These are phyloP conservation scores for Ostreobium quekettii DNA, from an alignment of 139 green algal species.

Conservation along the genomic window DNA sequence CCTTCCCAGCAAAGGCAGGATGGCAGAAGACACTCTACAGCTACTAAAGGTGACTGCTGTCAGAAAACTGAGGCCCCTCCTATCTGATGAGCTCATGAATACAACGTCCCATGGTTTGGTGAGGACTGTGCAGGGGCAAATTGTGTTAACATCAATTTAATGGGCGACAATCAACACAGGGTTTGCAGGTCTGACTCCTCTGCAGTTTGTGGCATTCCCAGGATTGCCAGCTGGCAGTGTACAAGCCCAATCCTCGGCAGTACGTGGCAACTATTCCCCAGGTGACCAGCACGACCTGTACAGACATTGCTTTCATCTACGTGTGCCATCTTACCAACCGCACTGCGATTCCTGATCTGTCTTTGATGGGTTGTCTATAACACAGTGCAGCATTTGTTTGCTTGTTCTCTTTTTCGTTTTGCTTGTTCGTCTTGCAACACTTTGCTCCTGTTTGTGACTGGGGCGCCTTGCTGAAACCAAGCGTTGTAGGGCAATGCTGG, in stretches of 20 bases:
- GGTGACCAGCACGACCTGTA: no score
- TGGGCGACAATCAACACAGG: not conserved
- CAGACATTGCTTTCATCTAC: no score
- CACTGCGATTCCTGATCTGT: no score
- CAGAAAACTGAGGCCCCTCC: conserved; percentile 6
- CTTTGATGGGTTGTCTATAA: no score
- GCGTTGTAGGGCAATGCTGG: no score
- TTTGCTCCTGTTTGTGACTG: no score
- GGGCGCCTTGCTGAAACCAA: no score
- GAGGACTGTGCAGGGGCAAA: not conserved
- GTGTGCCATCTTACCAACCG: no score
- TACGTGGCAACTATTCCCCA: conserved; percentile 88
- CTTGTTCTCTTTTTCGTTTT: no score
- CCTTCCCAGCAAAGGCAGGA: conserved; percentile 92
- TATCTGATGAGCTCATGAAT: not conserved
- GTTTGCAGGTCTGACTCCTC: not conserved
- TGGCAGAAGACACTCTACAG: conserved; percentile 93
- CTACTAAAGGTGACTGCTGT: conserved; percentile 65
- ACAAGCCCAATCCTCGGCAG: conserved; percentile 95
- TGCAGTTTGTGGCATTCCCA: conserved; percentile 24
- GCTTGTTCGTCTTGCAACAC: no score
- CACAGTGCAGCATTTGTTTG: no score
- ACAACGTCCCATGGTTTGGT: not conserved
- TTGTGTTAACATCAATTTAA: not conserved
- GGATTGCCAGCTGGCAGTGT: conserved; percentile 84